These are phyloP conservation scores for Draba incana DNA, from an alignment of 345 rosid species.

Conservation along the genomic window DNA sequence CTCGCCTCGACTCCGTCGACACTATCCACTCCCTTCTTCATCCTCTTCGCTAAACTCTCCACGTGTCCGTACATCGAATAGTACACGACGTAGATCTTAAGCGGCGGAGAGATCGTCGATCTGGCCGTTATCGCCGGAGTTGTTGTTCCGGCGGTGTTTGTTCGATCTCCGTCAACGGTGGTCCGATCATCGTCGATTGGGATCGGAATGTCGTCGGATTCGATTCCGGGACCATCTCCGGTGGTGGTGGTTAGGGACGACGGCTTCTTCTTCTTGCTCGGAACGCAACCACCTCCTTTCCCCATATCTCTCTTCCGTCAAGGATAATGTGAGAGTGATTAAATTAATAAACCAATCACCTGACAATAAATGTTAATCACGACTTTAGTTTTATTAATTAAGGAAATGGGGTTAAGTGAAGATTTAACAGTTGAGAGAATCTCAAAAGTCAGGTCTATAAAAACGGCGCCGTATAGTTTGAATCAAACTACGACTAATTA, in stretches of 20 bases:
- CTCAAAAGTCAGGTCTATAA: not conserved
- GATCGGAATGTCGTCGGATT: constrained; percentile 41
- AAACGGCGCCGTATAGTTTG: constrained; percentile 29
- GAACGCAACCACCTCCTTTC: constrained; percentile 96
- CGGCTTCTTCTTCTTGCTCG: constrained; percentile 78
- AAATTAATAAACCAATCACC: constrained; percentile 14
- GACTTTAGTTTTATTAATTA: not conserved
- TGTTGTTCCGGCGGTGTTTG: constrained; percentile 24
- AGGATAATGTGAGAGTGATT: not conserved
- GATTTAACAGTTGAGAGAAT: constrained; percentile 25
- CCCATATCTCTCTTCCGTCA: constrained; percentile 57
- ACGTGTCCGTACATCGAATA: constrained; percentile 87
- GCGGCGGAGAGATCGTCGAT: constrained; percentile 25
- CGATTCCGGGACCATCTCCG: constrained; percentile 33
- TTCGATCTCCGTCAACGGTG: constrained; percentile 33
- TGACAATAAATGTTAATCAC: constrained; percentile 2
- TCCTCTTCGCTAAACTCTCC: constrained; percentile 63
- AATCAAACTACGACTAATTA: not conserved
- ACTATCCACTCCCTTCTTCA: constrained; percentile 70
- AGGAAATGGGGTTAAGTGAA: constrained; percentile 13
- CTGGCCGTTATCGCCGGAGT: constrained; percentile 27
- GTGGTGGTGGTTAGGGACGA: constrained; percentile 24
- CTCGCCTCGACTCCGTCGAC: constrained; percentile 62
- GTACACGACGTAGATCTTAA: constrained; percentile 55
- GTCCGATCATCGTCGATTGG: constrained; percentile 47